Percentiles rank a stretch among this genome's conserved stretches.
phyloP scores from a whole-genome alignment of 2,329 filamentous ascomycete species.

The Nemania sp. region DNA sequence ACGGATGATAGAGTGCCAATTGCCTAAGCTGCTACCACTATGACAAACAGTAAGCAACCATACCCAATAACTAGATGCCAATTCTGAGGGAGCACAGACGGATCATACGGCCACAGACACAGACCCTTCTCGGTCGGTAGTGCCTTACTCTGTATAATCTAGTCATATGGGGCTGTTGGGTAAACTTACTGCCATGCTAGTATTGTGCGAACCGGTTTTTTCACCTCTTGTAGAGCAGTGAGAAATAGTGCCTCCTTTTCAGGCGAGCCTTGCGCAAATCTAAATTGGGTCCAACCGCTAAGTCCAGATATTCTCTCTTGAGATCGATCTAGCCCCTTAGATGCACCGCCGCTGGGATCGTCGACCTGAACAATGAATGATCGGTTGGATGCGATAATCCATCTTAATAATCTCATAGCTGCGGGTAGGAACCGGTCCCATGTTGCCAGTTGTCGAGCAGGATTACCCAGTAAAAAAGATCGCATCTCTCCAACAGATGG shows the following conservation, averaged over 20 bases:
- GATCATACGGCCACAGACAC: too few relatives aligned
- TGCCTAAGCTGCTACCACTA: slow-evolving; percentile 67
- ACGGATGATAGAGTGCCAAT: slow-evolving; percentile 91
- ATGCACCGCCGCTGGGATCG: slow-evolving; percentile 36
- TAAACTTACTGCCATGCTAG: slow-evolving; percentile 73
- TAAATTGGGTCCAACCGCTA: slow-evolving; percentile 74
- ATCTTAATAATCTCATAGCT: slow-evolving; percentile 71
- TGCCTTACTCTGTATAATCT: too few relatives aligned
- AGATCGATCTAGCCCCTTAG: slow-evolving; percentile 22
- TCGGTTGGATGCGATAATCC: slow-evolving; percentile 88
- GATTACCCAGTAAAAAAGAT: slow-evolving; percentile 47
- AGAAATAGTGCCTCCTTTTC: slow-evolving; percentile 82
- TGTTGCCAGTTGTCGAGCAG: slow-evolving; percentile 46
- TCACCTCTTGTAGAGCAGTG: slow-evolving; percentile 57
- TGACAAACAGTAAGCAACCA: not conserved
- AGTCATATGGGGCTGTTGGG: not conserved
- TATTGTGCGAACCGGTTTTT: slow-evolving; percentile 56
- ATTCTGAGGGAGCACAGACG: too few relatives aligned
- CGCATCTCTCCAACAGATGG: slow-evolving; percentile 65
- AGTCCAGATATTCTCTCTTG: slow-evolving; percentile 65
- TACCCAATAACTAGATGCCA: too few relatives aligned
- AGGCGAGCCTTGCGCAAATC: slow-evolving; percentile 84
- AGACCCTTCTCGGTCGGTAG: too few relatives aligned
- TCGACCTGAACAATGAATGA: slow-evolving; percentile 83
- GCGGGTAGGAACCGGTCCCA: slow-evolving; percentile 64